These are phyloP conservation scores for Ascochyta clinopodiicola DNA, from an alignment of 2,329 filamentous ascomycete genomes.

Conservation along the genomic window DNA sequence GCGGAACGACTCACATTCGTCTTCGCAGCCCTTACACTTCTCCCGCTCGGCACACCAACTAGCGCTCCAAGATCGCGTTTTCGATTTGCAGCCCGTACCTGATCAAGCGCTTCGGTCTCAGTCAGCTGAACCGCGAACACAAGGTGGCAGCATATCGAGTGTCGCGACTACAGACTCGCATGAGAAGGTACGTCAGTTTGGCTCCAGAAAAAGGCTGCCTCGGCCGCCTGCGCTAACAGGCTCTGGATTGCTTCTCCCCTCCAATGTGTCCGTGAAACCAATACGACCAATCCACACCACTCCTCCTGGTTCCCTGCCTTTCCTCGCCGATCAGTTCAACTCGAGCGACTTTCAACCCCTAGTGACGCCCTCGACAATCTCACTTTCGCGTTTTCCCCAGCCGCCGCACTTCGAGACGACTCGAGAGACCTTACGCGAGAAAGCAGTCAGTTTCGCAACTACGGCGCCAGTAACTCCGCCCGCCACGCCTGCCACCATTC, in stretches of 20 bases:
- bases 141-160: constrained; percentile 26
- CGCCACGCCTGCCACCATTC: constrained; percentile 46
- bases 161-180: constrained; percentile 18
- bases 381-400: constrained; percentile 46
- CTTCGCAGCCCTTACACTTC: constrained; percentile 32
- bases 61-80: constrained; percentile 24
- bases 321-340: constrained; percentile 31
- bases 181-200: constrained; percentile 39
- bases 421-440: constrained; percentile 23
- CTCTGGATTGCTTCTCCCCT: constrained; percentile 11
- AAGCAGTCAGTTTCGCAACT: constrained; percentile 30
- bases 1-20: constrained; percentile 20
- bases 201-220: constrained; percentile 46
- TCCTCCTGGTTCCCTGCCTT: constrained; percentile 24
- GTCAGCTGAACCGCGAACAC: constrained; percentile 34
- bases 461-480: constrained; percentile 44
- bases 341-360: constrained; percentile 22
- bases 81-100: constrained; percentile 16
- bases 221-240: constrained; percentile 32
- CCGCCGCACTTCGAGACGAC: constrained; percentile 32
- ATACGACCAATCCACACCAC: constrained; percentile 25
- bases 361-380: constrained; percentile 36
- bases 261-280: constrained; percentile 26
- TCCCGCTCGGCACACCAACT: constrained; percentile 43
- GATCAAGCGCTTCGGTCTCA: constrained; percentile 36